Evolutionary conservation across 768 basidiomycete genomes (phyloP).

Genomic region (Hydnomerulius pinastri): DNA sequence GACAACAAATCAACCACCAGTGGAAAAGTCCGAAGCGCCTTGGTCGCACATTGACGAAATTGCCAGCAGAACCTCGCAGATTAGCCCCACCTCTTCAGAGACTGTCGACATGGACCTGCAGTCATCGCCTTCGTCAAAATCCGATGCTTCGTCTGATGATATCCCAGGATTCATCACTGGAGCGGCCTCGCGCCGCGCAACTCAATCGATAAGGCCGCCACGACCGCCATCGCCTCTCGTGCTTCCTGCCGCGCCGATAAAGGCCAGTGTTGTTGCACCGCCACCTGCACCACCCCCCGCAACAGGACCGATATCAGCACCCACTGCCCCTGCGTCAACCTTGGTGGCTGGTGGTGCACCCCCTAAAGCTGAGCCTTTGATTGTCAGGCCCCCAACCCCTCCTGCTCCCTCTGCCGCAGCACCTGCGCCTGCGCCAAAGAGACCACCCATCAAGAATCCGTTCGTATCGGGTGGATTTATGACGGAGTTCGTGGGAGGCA

Average conservation of each 20-base stretch:
- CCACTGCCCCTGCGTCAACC: conserved; percentile 20
- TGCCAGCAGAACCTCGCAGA: conserved; percentile 27
- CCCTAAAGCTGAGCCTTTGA: conserved; percentile 3
- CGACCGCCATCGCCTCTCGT: conserved; percentile 27
- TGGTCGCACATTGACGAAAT: conserved; percentile 27
- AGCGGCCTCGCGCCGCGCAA: conserved; percentile 25
- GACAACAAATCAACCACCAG: conserved; percentile 18
- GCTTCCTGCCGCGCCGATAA: conserved; percentile 17
- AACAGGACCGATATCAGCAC: not conserved
- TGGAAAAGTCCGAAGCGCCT: conserved; percentile 14
- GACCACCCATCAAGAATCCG: conserved; percentile 36
- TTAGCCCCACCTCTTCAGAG: conserved; percentile 35
- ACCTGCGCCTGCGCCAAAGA: conserved; percentile 11
- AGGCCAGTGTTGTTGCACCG: conserved; percentile 8
- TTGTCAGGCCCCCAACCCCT: conserved; percentile 13
- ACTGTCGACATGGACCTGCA: conserved; percentile 37
- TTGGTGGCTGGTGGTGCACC: conserved; percentile 10
- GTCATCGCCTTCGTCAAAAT: conserved; percentile 32
- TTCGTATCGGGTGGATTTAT: conserved; percentile 55
- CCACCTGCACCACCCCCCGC: conserved; percentile 14
- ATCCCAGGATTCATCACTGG: conserved; percentile 37
- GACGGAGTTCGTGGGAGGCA: conserved; percentile 42
- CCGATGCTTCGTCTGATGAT: conserved; percentile 25
- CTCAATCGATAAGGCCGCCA: not conserved
- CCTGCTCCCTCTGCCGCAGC: not conserved